Percentiles rank a stretch among this genome's conserved stretches.
Evolutionary conservation across 768 basidiomycete species (phyloP).

Genomic region (Phaffia tasmanica): DNA sequence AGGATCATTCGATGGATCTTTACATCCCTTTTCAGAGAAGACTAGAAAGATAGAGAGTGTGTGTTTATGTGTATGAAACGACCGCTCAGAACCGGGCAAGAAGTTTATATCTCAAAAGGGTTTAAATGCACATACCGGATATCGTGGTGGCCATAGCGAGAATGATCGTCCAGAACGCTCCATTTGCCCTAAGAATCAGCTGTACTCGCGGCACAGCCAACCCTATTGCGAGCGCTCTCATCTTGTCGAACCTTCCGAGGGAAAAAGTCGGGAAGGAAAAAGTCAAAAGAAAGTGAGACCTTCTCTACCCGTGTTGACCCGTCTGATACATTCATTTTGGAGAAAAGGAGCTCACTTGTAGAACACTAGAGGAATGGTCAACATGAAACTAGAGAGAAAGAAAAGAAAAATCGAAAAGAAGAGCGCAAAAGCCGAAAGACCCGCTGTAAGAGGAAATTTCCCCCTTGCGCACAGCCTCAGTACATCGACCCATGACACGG

Average conservation of each 20-base stretch:
- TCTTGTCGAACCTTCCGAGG: conserved; percentile 72
- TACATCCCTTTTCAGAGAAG: conserved; percentile 83
- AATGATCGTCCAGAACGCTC: conserved; percentile 55
- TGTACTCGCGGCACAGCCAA: conserved; percentile 70
- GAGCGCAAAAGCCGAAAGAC: conserved; percentile 71
- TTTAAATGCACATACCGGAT: conserved; percentile 33
- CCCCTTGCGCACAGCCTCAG: neutral
- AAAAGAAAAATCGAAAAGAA: conserved; percentile 67
- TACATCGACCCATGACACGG: neutral
- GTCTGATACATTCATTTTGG: neutral
- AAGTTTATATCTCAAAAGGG: conserved; percentile 27
- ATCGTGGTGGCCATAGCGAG: conserved; percentile 55
- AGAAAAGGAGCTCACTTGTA: conserved; percentile 31
- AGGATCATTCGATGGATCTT: conserved; percentile 69
- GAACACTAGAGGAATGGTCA: conserved; percentile 48
- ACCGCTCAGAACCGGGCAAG: neutral
- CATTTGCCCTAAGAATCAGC: conserved; percentile 68
- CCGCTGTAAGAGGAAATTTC: conserved; percentile 48
- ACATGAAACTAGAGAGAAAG: conserved; percentile 58
- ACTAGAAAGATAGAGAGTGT: conserved; percentile 43
- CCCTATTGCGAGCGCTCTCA: conserved; percentile 63
- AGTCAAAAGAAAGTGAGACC: neutral
- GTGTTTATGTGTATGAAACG: neutral
- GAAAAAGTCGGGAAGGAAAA: conserved; percentile 1
- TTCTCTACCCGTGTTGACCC: neutral